Conservation (phyloP, 306 rosid genomes). For the Psophocarpus tetragonolobus region DNA sequence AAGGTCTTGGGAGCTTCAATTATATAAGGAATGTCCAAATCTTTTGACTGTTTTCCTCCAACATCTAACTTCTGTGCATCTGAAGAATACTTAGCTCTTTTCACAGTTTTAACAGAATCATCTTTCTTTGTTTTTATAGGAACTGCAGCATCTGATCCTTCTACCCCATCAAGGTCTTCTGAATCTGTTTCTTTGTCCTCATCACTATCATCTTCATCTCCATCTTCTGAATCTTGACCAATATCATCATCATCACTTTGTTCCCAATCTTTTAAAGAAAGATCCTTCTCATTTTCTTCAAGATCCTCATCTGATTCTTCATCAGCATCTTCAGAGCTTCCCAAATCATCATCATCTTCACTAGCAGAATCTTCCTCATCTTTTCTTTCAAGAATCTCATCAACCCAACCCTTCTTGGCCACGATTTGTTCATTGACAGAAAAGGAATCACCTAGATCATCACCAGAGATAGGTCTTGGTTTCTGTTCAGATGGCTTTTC, state of each 20-base stretch:
- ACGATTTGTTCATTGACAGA: constrained; percentile 53
- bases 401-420: constrained; percentile 80
- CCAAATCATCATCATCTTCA: constrained; percentile 63
- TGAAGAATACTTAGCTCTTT: constrained; percentile 38
- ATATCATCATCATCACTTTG: constrained; percentile 87
- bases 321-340: constrained; percentile 52
- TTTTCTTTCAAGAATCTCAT: constrained; percentile 66
- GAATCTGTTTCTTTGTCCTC: constrained; percentile 25
- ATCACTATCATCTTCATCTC: constrained; percentile 38
- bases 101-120: constrained; percentile 40
- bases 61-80: constrained; percentile 47
- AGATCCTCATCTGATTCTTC: constrained; percentile 62
- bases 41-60: constrained; percentile 46
- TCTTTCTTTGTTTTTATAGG: constrained; percentile 29
- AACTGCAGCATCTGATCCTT: constrained; percentile 26
- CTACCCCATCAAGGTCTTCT: constrained; percentile 34
- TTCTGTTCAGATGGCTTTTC: constrained; percentile 53
- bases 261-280: constrained; percentile 84
- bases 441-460: constrained; percentile 95
- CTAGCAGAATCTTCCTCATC: constrained; percentile 56
- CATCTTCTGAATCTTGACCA: constrained; percentile 48
- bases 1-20: constrained; percentile 86
- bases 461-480: constrained; percentile 74
- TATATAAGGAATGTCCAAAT: constrained; percentile 71
- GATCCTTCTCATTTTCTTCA: constrained; percentile 35